Evolutionary conservation across 768 basidiomycete species (phyloP).

Genomic region (Phaeotremella skinneri): DNA sequence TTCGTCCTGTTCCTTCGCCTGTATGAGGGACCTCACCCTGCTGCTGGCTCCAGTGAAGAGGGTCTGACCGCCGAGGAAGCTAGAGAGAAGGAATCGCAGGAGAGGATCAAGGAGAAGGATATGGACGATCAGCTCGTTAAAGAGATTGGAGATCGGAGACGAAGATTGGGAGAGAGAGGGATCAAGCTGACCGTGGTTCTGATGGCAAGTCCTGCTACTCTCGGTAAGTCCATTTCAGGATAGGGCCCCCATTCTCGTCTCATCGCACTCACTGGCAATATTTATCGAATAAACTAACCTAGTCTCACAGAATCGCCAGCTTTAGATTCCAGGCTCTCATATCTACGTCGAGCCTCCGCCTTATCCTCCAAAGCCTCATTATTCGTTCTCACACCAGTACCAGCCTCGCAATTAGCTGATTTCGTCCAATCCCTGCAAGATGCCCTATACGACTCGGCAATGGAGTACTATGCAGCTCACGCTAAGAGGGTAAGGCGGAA

Average conservation of each 20-base stretch:
- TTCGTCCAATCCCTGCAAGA: conserved; percentile 76
- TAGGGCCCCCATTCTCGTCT: too few relatives aligned
- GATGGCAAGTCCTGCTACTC: conserved; percentile 78
- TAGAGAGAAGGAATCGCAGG: conserved; percentile 56
- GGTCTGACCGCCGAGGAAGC: conserved; percentile 22
- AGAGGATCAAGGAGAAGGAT: conserved; percentile 59
- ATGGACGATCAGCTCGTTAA: conserved; percentile 73
- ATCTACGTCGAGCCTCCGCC: conserved; percentile 79
- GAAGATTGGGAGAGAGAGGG: conserved; percentile 72
- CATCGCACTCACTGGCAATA: too few relatives aligned
- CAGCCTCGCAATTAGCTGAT: conserved; percentile 75
- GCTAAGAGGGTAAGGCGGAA: conserved; percentile 89
- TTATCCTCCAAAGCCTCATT: conserved; percentile 88
- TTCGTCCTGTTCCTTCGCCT: conserved; percentile 87
- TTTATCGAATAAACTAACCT: background rate
- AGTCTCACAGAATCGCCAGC: conserved; percentile 68
- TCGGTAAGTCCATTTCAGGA: conserved; percentile 71
- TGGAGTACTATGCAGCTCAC: conserved; percentile 90
- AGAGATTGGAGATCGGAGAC: conserved; percentile 77
- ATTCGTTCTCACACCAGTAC: conserved; percentile 92
- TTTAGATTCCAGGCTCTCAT: conserved; percentile 78
- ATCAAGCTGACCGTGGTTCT: conserved; percentile 94
- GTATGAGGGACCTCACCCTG: conserved; percentile 59
- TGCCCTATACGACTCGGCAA: conserved; percentile 79
- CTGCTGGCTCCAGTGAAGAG: conserved; percentile 57